Evolutionary conservation across 768 basidiomycete species (phyloP), one percentile per base, ranked within the genome.

Genomic region (Trichaptum fuscoviolaceum): DNA sequence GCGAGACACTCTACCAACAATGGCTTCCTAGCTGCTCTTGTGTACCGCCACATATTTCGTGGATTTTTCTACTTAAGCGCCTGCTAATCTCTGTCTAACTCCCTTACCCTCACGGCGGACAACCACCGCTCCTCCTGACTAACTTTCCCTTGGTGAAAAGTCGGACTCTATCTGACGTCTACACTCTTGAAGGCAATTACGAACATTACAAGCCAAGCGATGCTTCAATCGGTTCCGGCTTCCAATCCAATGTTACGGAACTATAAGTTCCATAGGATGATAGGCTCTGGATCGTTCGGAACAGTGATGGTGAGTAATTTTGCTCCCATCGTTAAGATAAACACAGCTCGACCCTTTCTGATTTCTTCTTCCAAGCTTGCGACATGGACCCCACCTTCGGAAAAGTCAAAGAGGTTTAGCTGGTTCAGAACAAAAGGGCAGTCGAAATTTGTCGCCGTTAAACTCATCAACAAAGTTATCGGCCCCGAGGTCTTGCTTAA

Each of bases 401-500:
- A 87, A 64, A 85, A 87, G 83, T 65, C 82, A 80, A 52, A 89
- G 89, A 4, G 87, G 88, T 0, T 77, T 80, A 5, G 83, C 83
- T 1, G 77, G 79, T 2, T 9, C 9, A 25, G 1, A 25, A 12
- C 59, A 61, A 61, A 34, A 15, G 4, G 4, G 57, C 59, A 30
- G 26, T 18, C 23, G 20, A 65, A 64, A 26, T 66, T 65, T 17
- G 59, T 67, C 57, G 69, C 75, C 68, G 68, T 67, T 8, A 64
- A 69, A 2, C 76, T 79, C 1, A 71, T 85, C 18, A 84, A 79
- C 18, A 88, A 92, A 73, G 89, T 91, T 7, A 92, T 95, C 1
- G 93, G 92, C 7, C 77, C 91, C 70, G 96, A 97, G 79, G 85
- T 96, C 67, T 97, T 99, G 65, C 84, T 91, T 5, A 99, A 98